Conservation (phyloP, 2,329 filamentous ascomycete species). For the Ceratocystis colombiana region DNA sequence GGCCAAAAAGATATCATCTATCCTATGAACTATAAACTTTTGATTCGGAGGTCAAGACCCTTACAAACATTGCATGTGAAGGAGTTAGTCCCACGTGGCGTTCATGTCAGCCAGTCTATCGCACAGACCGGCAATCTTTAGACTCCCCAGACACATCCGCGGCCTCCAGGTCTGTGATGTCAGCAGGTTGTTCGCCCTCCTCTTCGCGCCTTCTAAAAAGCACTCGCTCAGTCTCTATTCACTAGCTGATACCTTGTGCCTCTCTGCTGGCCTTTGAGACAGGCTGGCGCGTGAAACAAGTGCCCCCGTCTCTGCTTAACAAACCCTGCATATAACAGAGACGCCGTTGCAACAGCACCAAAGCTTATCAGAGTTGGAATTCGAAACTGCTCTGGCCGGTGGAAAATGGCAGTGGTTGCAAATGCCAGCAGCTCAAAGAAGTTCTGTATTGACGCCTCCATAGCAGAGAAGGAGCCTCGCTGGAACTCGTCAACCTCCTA, state of each 20-base stretch:
- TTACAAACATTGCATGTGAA: too few relatives aligned
- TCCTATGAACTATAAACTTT: too few relatives aligned
- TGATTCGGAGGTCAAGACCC: too few relatives aligned
- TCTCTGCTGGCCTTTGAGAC: slow-evolving; percentile 16
- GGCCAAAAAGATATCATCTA: too few relatives aligned
- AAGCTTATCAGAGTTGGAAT: slow-evolving; percentile 53
- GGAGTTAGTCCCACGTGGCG: too few relatives aligned
- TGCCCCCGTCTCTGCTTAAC: slow-evolving; percentile 32
- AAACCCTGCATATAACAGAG: slow-evolving; percentile 31
- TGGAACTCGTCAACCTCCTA: slow-evolving; percentile 45
- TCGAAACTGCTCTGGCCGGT: slow-evolving; percentile 52
- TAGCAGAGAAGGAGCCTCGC: slow-evolving; percentile 58
- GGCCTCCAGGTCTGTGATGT: too few relatives aligned
- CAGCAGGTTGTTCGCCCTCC: too few relatives aligned
- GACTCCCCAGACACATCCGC: too few relatives aligned
- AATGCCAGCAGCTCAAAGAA: slow-evolving; percentile 60
- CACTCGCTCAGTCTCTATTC: too few relatives aligned
- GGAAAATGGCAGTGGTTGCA: slow-evolving; percentile 54
- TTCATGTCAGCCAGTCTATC: too few relatives aligned
- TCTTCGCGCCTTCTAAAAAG: too few relatives aligned
- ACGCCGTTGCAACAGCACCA: slow-evolving; percentile 37
- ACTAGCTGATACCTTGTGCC: neutral
- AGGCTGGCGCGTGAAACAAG: slow-evolving; percentile 30
- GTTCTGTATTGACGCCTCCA: slow-evolving; percentile 59
- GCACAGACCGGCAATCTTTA: too few relatives aligned